A percentile compares a stretch with the other conserved stretches of the same genome.
phyloP scores from a whole-genome alignment of 768 basidiomycete genomes.

The Lactifluus hygrophoroides region DNA sequence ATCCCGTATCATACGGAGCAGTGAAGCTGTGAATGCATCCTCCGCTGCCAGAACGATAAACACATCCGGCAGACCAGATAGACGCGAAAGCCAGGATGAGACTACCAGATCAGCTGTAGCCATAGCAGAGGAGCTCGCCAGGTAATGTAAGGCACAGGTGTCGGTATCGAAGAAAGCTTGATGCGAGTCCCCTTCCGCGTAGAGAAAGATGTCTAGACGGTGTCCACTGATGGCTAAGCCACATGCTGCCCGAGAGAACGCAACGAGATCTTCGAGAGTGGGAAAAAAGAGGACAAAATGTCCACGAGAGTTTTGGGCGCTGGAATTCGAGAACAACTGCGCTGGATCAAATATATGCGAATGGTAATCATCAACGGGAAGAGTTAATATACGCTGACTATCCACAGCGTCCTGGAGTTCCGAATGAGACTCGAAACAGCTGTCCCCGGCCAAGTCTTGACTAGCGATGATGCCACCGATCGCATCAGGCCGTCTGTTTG shows the following conservation, averaged over 20 bases:
- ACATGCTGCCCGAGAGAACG: constrained; percentile 18
- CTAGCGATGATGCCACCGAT: constrained; percentile 35
- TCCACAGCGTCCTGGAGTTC: not conserved
- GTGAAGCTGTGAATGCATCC: constrained; percentile 1
- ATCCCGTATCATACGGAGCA: not conserved
- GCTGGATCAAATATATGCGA: not conserved
- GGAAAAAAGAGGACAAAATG: constrained; percentile 15
- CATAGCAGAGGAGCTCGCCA: not conserved
- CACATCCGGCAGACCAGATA: constrained; percentile 21
- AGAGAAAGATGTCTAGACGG: constrained; percentile 15
- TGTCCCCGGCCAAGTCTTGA: constrained; percentile 1
- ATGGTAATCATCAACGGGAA: not conserved
- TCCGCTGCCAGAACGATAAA: constrained; percentile 9
- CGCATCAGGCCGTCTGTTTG: constrained; percentile 24
- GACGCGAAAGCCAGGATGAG: constrained; percentile 18
- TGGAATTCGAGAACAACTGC: not conserved
- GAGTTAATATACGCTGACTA: not conserved
- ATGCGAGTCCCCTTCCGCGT: constrained; percentile 3
- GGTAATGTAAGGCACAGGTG: constrained; percentile 4
- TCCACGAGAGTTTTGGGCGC: not conserved
- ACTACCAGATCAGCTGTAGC: not conserved
- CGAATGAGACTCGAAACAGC: constrained; percentile 10
- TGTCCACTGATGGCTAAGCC: constrained; percentile 9
- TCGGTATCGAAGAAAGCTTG: constrained; percentile 8
- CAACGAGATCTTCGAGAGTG: constrained; percentile 9